These are phyloP conservation scores for Malbranchea cinnamomea DNA, from an alignment of 2,329 filamentous ascomycete species.

Conservation along the genomic window DNA sequence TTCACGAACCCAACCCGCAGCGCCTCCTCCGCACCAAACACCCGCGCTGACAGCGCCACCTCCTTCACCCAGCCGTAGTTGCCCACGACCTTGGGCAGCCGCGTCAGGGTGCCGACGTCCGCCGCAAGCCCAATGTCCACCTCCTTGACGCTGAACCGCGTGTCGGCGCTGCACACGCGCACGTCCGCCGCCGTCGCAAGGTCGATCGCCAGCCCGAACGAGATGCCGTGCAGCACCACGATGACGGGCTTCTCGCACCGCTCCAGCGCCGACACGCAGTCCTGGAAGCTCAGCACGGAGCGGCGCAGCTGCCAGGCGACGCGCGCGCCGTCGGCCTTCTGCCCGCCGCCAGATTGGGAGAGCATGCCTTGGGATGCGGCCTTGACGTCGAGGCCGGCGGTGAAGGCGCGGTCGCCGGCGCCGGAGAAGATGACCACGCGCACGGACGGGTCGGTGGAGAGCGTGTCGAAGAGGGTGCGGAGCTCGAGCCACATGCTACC, in stretches of 20 bases:
- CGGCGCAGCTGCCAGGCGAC: conserved; percentile 47
- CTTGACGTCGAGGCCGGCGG: conserved; percentile 69
- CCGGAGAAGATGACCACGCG: conserved; percentile 68
- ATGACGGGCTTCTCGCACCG: conserved; percentile 87
- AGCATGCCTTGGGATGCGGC: conserved; percentile 44
- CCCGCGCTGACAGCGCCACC: conserved; percentile 28
- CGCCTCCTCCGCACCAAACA: conserved; percentile 32
- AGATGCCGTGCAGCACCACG: conserved; percentile 62
- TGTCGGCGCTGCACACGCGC: conserved; percentile 23
- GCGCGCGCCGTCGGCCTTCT: conserved; percentile 44
- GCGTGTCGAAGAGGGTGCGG: conserved; percentile 51
- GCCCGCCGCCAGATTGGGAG: conserved; percentile 19
- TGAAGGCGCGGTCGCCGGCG: conserved; percentile 71
- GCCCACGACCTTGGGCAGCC: conserved; percentile 33
- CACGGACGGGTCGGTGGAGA: conserved; percentile 57
- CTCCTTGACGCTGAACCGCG: conserved; percentile 32
- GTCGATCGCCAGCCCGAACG: conserved; percentile 66
- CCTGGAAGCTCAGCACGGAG: conserved; percentile 67
- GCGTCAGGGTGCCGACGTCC: conserved; percentile 32
- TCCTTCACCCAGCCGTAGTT: conserved; percentile 35
- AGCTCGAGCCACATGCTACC: conserved; percentile 72
- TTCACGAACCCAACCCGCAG: conserved; percentile 30
- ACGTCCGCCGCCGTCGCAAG: conserved; percentile 29
- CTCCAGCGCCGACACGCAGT: conserved; percentile 60
- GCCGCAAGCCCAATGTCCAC: conserved; percentile 36